Evolutionary conservation across 257 asterid genomes (phyloP).

Genomic region (Solanum tarijense): DNA sequence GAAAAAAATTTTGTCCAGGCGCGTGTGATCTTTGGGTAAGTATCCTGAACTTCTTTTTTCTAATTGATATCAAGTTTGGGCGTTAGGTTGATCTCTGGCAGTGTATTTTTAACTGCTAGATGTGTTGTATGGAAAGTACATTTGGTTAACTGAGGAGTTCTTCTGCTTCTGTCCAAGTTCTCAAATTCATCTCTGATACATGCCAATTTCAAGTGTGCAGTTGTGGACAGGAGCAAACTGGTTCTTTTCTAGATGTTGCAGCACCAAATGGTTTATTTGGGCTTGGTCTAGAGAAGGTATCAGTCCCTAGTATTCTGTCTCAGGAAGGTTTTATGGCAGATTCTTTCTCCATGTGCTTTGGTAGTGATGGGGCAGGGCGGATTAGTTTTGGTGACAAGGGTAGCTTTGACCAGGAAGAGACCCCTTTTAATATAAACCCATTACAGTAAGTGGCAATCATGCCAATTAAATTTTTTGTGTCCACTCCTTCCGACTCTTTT

Average conservation of each 20-base stretch:
- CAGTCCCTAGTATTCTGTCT: conserved; percentile 75
- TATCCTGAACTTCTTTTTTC: conserved; percentile 10
- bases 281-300: conserved; percentile 68
- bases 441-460: conserved; percentile 47
- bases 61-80: neutral
- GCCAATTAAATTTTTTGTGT: neutral
- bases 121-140: neutral
- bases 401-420: conserved; percentile 66
- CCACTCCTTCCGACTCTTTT: neutral
- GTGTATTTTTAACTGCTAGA: neutral
- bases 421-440: conserved; percentile 48
- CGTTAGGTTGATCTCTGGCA: neutral
- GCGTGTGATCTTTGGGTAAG: conserved; percentile 74
- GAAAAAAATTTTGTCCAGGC: conserved; percentile 29
- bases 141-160: neutral
- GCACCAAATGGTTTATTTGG: conserved; percentile 90
- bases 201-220: conserved; percentile 31
- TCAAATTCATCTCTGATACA: neutral
- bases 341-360: conserved; percentile 91
- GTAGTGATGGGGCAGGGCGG: conserved; percentile 63
- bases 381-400: conserved; percentile 85
- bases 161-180: neutral
- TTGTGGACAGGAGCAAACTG: conserved; percentile 82
- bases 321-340: conserved; percentile 46
- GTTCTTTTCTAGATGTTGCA: conserved; percentile 63